Conservation (phyloP, 2,329 filamentous ascomycete genomes). For the Teratosphaeria destructans region DNA sequence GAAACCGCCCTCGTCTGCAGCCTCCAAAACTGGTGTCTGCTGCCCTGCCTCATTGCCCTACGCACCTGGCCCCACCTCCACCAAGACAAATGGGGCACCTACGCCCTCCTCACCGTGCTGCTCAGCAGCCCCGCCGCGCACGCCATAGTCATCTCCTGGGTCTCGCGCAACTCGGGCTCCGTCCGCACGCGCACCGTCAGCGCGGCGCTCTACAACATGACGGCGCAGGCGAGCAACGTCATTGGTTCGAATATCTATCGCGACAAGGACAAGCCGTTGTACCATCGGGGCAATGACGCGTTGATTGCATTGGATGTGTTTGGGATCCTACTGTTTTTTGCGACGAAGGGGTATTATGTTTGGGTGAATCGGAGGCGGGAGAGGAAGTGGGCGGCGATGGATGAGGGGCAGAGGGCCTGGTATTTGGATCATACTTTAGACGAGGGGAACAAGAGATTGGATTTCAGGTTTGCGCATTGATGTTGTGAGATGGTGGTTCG, state of each 20-base stretch:
- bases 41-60: slow-evolving; percentile 31
- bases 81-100: slow-evolving; percentile 28
- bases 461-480: slow-evolving; percentile 28
- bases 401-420: slow-evolving; percentile 34
- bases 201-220: slow-evolving; percentile 50
- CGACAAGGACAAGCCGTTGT: slow-evolving; percentile 44
- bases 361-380: slow-evolving; percentile 6
- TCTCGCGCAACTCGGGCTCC: slow-evolving; percentile 51
- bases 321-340: slow-evolving; percentile 41
- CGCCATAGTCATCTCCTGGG: slow-evolving; percentile 51
- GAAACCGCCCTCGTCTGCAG: slow-evolving; percentile 41
- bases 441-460: slow-evolving; percentile 30
- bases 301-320: slow-evolving; percentile 42
- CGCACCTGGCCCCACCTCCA: slow-evolving; percentile 25
- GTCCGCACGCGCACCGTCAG: slow-evolving; percentile 54
- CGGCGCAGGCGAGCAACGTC: slow-evolving; percentile 31
- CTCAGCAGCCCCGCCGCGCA: slow-evolving; percentile 37
- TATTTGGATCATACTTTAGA: slow-evolving; percentile 36
- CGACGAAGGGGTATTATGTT: slow-evolving; percentile 45
- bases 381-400: slow-evolving; percentile 38
- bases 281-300: slow-evolving; percentile 44
- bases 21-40: slow-evolving; percentile 31
- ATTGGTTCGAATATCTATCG: slow-evolving; percentile 39
- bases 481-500: too few species aligned
- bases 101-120: slow-evolving; percentile 29